Percentiles rank a stretch among this genome's conserved stretches.
Conservation (phyloP, 768 basidiomycete species). For the Lyophyllum decastes region DNA sequence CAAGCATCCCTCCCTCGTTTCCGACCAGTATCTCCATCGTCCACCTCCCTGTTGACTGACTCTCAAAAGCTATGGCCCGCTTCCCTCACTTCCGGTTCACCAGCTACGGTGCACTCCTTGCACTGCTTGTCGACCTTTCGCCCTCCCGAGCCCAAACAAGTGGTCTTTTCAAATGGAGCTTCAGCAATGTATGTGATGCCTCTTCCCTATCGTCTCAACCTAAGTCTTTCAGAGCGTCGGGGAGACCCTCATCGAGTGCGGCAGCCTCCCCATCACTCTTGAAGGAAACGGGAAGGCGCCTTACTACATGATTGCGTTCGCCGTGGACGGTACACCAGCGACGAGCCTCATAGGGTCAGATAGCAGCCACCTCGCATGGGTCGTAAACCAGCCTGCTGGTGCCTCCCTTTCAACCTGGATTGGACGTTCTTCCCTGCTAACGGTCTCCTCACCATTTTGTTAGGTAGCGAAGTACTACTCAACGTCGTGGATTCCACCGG, state of each 20-base stretch:
- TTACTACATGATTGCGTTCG: conserved; percentile 46
- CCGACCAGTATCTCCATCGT: no score
- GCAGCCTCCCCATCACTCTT: conserved; percentile 1
- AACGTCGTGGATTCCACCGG: conserved; percentile 45
- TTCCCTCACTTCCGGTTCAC: background rate
- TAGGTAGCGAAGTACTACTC: conserved; percentile 46
- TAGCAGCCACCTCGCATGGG: conserved; percentile 41
- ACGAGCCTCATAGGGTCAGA: conserved; percentile 37
- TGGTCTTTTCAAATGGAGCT: conserved; percentile 2
- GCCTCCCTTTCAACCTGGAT: background rate
- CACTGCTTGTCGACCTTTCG: background rate
- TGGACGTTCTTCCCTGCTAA: background rate
- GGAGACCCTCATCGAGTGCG: background rate
- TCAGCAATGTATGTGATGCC: background rate
- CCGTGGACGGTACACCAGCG: conserved; percentile 34
- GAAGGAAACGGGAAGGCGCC: conserved; percentile 26
- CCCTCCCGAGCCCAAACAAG: background rate
- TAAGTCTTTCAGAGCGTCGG: background rate
- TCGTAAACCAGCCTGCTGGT: conserved; percentile 41
- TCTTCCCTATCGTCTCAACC: background rate
- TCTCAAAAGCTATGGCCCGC: background rate
- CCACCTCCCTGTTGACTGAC: no score
- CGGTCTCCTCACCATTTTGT: background rate
- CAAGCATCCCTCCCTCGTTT: no score
- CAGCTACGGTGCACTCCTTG: background rate